Base-by-base conservation (phyloP, 2,329 filamentous ascomycete genomes). In the Sarocladium kiliense region DNA sequence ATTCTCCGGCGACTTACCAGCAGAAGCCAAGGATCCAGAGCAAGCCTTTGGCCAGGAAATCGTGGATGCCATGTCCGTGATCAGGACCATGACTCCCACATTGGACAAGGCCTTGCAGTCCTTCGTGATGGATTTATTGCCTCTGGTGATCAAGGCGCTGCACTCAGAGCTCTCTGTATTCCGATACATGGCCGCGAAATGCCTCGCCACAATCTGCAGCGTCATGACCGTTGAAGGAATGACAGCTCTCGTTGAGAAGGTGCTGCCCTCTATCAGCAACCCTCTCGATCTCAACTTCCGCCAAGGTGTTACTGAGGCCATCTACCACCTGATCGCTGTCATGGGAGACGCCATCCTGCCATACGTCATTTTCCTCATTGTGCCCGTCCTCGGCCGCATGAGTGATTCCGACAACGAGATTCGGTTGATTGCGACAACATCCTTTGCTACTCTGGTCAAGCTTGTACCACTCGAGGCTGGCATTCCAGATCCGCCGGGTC, bases 351-450 rank as follows among this genome's bases (percentile, higher is more conserved):
- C 84, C 36, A 99, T 99, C 56, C 74, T 99, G 27, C 94, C 95
- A 2, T 99, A 99, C 65, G 94, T 99, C 59, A 97, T 99, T 64
- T 99, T 99, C 83, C 83, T 99, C 61, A 95, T 99, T 57, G 95
- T 97, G 12, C 94, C 94, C 14, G 94, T 99, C 3, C 80, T 99
- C 53, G 94, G 94, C 54, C 87, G 94, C 44, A 99, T 99, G 94
- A 97, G 94, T 67, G 94, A 99, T 69, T 96, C 93, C 0, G 93
- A 99, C 67, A 93, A 95, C 60, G 94, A 97, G 66, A 89, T 99
- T 54, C 87, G 94, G 54, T 80, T 97, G 6, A 88, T 99, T 55
- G 91, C 94, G 3, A 99, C 94, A 0, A 99, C 94, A 0, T 95
- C 94, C 1, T 99, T 99, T 66, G 94, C 94, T 2, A 97, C 94